A percentile compares a stretch with the other conserved stretches of the same genome.
Evolutionary conservation across 106 monocot genomes (phyloP).

Genomic region (Acorus gramineus): DNA sequence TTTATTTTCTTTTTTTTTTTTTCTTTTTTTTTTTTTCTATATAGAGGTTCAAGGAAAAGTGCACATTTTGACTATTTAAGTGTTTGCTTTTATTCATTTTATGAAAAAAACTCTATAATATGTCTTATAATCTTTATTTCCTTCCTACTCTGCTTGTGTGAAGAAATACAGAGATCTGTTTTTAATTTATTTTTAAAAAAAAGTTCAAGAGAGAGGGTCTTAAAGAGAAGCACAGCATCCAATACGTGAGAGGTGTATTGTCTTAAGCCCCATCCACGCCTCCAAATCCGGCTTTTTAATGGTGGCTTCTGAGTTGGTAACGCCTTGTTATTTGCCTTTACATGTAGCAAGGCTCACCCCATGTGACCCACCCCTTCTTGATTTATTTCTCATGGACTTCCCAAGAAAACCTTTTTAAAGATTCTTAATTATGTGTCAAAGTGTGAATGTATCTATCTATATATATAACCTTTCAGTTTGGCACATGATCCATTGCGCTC

Average conservation of each 20-base stretch:
- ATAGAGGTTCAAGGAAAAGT: too few species aligned
- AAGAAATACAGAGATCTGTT: too few species aligned
- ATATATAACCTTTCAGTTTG: not conserved
- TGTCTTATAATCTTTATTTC: too few species aligned
- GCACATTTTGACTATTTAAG: too few species aligned
- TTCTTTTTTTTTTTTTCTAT: too few species aligned
- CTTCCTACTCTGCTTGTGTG: too few species aligned
- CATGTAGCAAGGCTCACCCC: not conserved
- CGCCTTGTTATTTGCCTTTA: not conserved
- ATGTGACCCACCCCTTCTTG: not conserved
- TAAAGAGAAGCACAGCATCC: not conserved
- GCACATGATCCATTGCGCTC: not conserved
- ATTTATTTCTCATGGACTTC: not conserved
- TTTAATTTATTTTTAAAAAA: not conserved
- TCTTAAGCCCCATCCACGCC: not conserved
- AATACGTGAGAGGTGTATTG: too few species aligned
- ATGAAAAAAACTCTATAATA: too few species aligned
- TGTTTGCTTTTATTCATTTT: too few species aligned
- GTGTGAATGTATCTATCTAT: not conserved
- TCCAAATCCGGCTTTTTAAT: slow-evolving; percentile 5
- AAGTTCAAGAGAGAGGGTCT: not conserved
- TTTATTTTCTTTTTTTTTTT: too few species aligned
- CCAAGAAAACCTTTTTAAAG: not conserved
- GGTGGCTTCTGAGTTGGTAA: slow-evolving; percentile 8
- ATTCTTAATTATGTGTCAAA: too few species aligned